These are phyloP conservation scores for Ophiostoma pallidulum DNA, from an alignment of 2,329 filamentous ascomycete genomes.

Conservation along the genomic window DNA sequence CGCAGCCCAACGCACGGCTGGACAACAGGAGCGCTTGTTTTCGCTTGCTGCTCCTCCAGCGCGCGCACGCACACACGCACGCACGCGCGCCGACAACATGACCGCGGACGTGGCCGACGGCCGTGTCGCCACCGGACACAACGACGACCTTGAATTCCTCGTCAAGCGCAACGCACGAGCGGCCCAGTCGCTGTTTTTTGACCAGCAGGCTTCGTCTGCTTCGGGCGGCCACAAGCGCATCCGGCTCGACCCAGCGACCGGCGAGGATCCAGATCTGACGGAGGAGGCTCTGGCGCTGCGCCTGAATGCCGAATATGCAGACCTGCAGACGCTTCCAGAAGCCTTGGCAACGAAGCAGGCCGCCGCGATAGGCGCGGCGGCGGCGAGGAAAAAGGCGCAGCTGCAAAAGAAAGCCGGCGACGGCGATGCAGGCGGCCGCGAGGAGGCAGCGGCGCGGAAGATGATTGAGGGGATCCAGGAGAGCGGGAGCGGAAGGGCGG, in stretches of 20 bases:
- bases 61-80: background rate
- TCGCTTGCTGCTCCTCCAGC: no score
- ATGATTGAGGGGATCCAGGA: slow-evolving; percentile 56
- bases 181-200: slow-evolving; percentile 31
- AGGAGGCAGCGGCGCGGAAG: slow-evolving; percentile 46
- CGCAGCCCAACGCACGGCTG: no score
- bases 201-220: slow-evolving; percentile 8
- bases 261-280: slow-evolving; percentile 29
- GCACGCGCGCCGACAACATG: slow-evolving; percentile 18
- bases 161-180: slow-evolving; percentile 33
- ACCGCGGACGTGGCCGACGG: slow-evolving; percentile 23
- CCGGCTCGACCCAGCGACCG: slow-evolving; percentile 28
- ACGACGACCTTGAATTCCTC: slow-evolving; percentile 26
- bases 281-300: slow-evolving; percentile 42
- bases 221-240: slow-evolving; percentile 22
- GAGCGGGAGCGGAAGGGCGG: slow-evolving; percentile 23
- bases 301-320: slow-evolving; percentile 65
- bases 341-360: slow-evolving; percentile 73
- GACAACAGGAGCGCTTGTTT: no score
- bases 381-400: slow-evolving; percentile 32
- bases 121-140: slow-evolving; percentile 16
- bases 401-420: slow-evolving; percentile 34
- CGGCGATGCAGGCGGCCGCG: slow-evolving; percentile 19
- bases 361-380: slow-evolving; percentile 47
- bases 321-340: slow-evolving; percentile 67